Base-by-base conservation (phyloP, 345 rosid genomes). In the Dipteronia sinensis region DNA sequence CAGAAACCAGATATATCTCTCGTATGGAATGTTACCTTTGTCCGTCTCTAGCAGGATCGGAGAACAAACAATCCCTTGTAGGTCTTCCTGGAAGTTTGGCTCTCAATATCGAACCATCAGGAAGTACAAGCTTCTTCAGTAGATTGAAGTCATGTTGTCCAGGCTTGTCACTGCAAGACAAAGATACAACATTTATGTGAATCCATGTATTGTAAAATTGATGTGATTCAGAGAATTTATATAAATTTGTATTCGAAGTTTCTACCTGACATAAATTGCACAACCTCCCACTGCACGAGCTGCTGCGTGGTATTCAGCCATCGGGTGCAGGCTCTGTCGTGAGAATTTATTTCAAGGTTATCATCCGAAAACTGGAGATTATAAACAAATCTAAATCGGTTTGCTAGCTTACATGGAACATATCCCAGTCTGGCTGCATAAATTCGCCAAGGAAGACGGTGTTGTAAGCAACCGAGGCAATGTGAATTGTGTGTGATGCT, bases 361-460 rank as follows among this genome's bases (percentile, higher is more conserved):
- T 20, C n/a, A 64, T 40, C 31, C 44, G 61, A 23, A 7, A 12
- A 67, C 20, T 34, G 4, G 40, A 29, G 53, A 69, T 58, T 10
- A 20, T 42, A 3, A 42, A 25, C 13, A 31, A 59, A 68, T 62
- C 4, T 1, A 16, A 15, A 16, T 23, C 11, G 11, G 46, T 76
- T 15, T 46, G 29, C 22, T 42, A 23, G 79, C 88, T 85, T 82
- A 88, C 92, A 84, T 91, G 94, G 70, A 91, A 91, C 90, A 89
- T 91, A 71, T 91, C 94, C 94, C 92, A 91, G 81, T 91, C 91
- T 12, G 92, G 91, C 78, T 89, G 92, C 94, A 89, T 90, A 77
- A 91, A 87, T 74, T 89, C 94, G 7, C 94, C 90, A 11, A 91
- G 90, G 72, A 91, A 91, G 74, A 91, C 71, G 27, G 91, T 84